Evolutionary conservation across 495 filamentous ascomycete genomes (phyloP), one percentile per base, ranked within the genome.

Genomic region (Talaromyces nanjingensis): DNA sequence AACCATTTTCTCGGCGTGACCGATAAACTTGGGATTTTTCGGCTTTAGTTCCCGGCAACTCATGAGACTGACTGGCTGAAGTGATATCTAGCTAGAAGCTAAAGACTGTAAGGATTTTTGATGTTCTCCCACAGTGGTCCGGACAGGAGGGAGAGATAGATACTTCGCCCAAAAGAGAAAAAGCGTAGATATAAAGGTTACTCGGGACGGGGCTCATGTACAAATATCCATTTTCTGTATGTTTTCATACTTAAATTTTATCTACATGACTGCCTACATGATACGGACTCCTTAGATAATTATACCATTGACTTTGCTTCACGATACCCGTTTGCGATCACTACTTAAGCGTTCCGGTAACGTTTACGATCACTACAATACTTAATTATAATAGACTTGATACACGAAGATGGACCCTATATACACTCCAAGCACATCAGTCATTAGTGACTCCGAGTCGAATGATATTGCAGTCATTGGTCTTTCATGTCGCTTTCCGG

Each of bases 401-500:
- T 12, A 52, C 20, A 24, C 12, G 7, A 52, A 52, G 3, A 52
- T 52, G 47, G 24, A 57, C 34, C 6, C 57, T 49, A 24, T 66
- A 70, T 62, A 70, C 60, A 22, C 66, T 49, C 27, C 66, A 64
- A 60, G 62, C 63, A 9, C 54, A 65, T 65, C 66, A 68, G 16
- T 63, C 64, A 61, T 68, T 59, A 33, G 63, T 64, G 31, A 64
- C 68, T 49, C 20, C 7, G 47, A 24, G 20, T 52, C n/a, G 2
- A 16, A 52, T 24, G 59, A 61, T 42, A 62, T 62, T 62, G 60
- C 60, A 7, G 25, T 79, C 73, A 71, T 86, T 64, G 84, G 85
- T 61, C 77, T 86, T 70, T 78, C 79, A 24, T 84, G 83, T 65
- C 81, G 83, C 12, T 82, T 86, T 67, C 83, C 85, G n/a, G 83